Base-by-base conservation (phyloP, 441 rosid species). In the Pelargonium citronellum region DNA sequence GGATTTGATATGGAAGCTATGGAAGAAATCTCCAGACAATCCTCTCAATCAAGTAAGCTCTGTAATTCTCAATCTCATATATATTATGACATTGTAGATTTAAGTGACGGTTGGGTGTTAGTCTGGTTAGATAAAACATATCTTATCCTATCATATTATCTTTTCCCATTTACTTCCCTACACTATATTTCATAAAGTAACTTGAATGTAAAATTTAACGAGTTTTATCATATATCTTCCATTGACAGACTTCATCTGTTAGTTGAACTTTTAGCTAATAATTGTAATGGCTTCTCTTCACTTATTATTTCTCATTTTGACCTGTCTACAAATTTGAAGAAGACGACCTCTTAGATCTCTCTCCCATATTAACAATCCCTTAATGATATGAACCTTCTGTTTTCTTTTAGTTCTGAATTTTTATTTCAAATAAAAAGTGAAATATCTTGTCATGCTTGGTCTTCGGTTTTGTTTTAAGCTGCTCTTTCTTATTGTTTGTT, bases 21-120 rank as follows among this genome's bases (percentile, higher is more conserved):
- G 99, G 97, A 95, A 95, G 87, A 95, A 95, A 81, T 95, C 99
- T 65, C 96, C 97, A 0, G 99, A 95, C 75, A 95, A 95, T 76
- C 99, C 97, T 66, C 96, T 91, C 67, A 95, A 95, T 81, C 96
- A 91, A 92, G 99, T 83, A 60, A 17, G 53, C 17, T 15, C 39
- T 30, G 22, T 66, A 53, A 19, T 49, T 43, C 20, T 70, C 66
- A 64, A 66, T 30, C 39, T 66, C 53, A 58, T 7, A 64, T 16
- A 41, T 55, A 13, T 57, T 15, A 44, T 30, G 49, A 13, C 27
- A 19, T 64, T 13, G 41, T 13, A 67, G 9, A 44, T 2, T 58
- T 73, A 67, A 34, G 55, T 58, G 58, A 11, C 16, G 20, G 17
- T 30, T 9, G 30, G 24, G 47, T 68, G 51, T 8, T 69, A 10